Base-by-base conservation (phyloP, 768 basidiomycete species). In the Trametes cubensis region DNA sequence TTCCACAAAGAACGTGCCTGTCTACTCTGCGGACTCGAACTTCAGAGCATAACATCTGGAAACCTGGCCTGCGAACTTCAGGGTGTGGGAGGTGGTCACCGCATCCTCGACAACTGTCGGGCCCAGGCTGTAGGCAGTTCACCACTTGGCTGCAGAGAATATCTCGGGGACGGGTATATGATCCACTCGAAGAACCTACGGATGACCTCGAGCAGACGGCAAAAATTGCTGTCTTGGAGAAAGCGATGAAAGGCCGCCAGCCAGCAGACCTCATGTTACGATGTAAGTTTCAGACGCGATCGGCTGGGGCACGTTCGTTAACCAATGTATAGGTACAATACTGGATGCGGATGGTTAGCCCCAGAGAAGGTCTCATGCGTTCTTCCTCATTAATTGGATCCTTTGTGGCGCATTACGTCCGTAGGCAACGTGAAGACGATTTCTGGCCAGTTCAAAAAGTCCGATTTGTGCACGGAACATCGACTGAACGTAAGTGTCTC, bases 231-330 rank as follows among this genome's bases (percentile, higher is more conserved):
- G 87, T 94, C 62, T 76, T 94, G 51, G 92, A 93, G 69, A 92
- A 89, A 66, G 87, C 90, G 61, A 87, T 93, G 83, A 92, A 92
- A 72, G 89, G 90, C 58, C 84, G 92, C 55, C 89, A 94, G 69
- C 91, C 93, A 23, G 85, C 92, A 38, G 94, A 96, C 69, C 85
- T 95, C 63, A 91, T 92, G 85, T 79, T 97, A 62, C 86, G 94
- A 68, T 96, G 95, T 95, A 72, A 79, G 92, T 83, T 63, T 51
- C 28, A 49, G 48, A 26, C 41, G 40, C 58, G 46, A n/a, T 17
- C 21, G 26, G 30, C 25, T 44, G 28, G 20, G 39, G 48, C 67
- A 68, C 64, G 62, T 71, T 66, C 66, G 59, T 60, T 58, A 40
- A 60, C 51, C 61, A 58, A 58, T 59, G 18, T 61, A 47, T 72